A percentile compares a stretch with the other conserved stretches of the same genome.
phyloP scores from a whole-genome alignment of 768 basidiomycete genomes.

The Pulveroboletus sp. region DNA sequence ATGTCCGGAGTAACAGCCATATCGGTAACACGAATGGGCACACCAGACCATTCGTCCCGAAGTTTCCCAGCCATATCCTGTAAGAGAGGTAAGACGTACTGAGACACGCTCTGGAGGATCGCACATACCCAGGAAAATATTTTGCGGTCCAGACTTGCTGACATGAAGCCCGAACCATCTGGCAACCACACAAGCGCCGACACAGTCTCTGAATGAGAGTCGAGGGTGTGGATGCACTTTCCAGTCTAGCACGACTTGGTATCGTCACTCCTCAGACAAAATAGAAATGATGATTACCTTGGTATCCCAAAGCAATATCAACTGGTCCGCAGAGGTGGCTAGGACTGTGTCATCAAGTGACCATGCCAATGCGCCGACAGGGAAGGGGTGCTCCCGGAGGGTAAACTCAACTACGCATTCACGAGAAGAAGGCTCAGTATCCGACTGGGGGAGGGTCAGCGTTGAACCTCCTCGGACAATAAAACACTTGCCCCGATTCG shows the following conservation, averaged over 20 bases:
- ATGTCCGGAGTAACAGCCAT: slow-evolving; percentile 85
- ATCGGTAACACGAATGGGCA: slow-evolving; percentile 79
- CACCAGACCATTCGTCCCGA: slow-evolving; percentile 61
- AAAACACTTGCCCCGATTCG: slow-evolving; percentile 59
- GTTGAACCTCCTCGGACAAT: slow-evolving; percentile 2
- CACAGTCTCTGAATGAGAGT: slow-evolving; percentile 76
- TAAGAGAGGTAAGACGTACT: slow-evolving; percentile 9
- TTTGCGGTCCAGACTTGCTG: slow-evolving; percentile 80
- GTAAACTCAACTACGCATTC: slow-evolving; percentile 57
- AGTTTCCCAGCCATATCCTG: slow-evolving; percentile 75
- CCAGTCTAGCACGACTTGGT: slow-evolving; percentile 54
- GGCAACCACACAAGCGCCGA: slow-evolving; percentile 86
- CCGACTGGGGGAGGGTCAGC: slow-evolving; percentile 33
- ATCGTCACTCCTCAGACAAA: background rate
- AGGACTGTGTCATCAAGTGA: slow-evolving; percentile 83
- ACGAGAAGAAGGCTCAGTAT: slow-evolving; percentile 45
- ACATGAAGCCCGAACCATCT: slow-evolving; percentile 86
- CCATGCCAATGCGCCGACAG: slow-evolving; percentile 86
- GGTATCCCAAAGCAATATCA: slow-evolving; percentile 86
- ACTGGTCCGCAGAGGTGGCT: slow-evolving; percentile 75
- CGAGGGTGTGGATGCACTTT: slow-evolving; percentile 57
- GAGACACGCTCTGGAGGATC: background rate
- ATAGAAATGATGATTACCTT: slow-evolving; percentile 48
- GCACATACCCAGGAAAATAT: slow-evolving; percentile 75
- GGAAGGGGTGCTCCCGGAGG: slow-evolving; percentile 71